Evolutionary conservation across 1,284 basidiomycete genomes (phyloP), one percentile per base, ranked within the genome.

Genomic region (Cerioporus squamosus): DNA sequence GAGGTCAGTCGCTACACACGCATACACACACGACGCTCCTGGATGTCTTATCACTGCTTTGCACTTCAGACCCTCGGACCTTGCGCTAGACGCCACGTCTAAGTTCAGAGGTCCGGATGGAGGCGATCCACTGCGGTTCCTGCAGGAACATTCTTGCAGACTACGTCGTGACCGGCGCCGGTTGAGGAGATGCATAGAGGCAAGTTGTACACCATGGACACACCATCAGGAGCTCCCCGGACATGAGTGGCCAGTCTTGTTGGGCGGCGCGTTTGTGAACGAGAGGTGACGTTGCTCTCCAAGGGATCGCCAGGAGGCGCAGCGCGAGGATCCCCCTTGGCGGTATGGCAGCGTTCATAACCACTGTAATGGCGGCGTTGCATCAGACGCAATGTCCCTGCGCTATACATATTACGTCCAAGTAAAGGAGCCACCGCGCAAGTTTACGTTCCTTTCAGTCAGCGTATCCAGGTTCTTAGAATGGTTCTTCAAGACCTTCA

Each of bases 141-240:
- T 55, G 51, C 57, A 61, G 44, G 59, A 59, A 61, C 51, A 47
- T 61, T 61, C 62, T 29, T 56, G 49, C 26, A 47, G 33, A 20
- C 22, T 20, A n/a, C 29, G 42, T 38, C 54, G 57, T 53, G 47
- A 43, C 31, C 24, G 22, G 43, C 51, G n/a, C n/a, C n/a, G n/a
- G 40, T 12, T 39, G 12, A 15, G 38, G 57, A 55, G 14, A 33
- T 54, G 46, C 44, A 33, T 22, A 10, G 40, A 47, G 24, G 43
- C 42, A 44, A 2, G 17, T 10, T 10, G 51, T 48, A 47, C 51
- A 44, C 44, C 54, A 54, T 51, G 48, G 51, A 36, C 62, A 54
- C 62, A 59, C 33, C 62, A 61, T 61, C 59, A 64, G 55, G 62
- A 23, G 52, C 46, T 52, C 51, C 14, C 36, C 59, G 62, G 54